These are phyloP conservation scores for Vicia faba DNA, from an alignment of 306 rosid genomes.

Conservation along the genomic window DNA sequence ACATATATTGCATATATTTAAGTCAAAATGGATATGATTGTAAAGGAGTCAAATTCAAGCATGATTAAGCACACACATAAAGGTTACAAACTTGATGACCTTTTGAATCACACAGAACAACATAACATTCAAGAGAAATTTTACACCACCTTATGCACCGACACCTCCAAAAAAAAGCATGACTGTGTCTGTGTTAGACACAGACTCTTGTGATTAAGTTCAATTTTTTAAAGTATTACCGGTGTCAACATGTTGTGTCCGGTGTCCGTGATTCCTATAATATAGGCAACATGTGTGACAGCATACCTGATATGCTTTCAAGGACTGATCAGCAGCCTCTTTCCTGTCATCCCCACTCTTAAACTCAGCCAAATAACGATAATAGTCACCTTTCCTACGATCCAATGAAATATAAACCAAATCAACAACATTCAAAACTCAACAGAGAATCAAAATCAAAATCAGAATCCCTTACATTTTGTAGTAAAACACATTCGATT, in stretches of 20 bases:
- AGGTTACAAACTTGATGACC: conserved; percentile 1
- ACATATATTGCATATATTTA: background rate
- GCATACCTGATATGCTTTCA: conserved; percentile 62
- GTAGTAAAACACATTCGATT: conserved; percentile 56
- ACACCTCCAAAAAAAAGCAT: too few species aligned
- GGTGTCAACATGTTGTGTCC: too few species aligned
- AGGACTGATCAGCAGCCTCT: conserved; percentile 65
- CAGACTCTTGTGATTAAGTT: too few species aligned
- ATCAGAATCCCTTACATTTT: conserved; percentile 44
- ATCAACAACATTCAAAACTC: conserved; percentile 15
- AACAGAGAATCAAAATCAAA: conserved; percentile 21
- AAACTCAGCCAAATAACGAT: conserved; percentile 58
- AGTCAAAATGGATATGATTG: background rate
- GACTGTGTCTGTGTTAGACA: too few species aligned
- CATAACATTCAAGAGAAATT: background rate
- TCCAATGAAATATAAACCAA: conserved; percentile 7
- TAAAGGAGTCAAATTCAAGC: background rate
- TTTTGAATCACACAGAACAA: conserved; percentile 4
- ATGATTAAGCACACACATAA: conserved; percentile 10
- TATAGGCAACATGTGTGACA: background rate
- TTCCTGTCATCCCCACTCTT: conserved; percentile 54
- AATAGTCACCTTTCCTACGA: conserved; percentile 68
- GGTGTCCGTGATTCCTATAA: too few species aligned
- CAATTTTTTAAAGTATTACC: too few species aligned
- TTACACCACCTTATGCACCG: too few species aligned